Conservation (phyloP, 495 filamentous ascomycete genomes). For the Talaromyces borbonicus region DNA sequence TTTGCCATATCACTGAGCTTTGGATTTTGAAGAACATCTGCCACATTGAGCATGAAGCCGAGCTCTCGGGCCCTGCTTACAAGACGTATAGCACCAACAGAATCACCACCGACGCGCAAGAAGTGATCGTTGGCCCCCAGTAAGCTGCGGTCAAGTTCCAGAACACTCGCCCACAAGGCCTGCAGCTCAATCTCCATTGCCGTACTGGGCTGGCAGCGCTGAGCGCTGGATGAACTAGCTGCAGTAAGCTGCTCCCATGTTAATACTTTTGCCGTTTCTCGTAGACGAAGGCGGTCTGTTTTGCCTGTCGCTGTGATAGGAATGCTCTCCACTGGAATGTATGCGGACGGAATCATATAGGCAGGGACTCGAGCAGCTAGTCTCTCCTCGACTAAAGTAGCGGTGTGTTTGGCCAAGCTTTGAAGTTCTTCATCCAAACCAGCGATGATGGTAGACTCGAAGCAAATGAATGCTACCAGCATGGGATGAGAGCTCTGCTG, state of each 20-base stretch:
- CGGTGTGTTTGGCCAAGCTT: background rate
- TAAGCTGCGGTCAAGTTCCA: background rate
- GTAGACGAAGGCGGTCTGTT: constrained; percentile 23
- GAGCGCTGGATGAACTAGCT: background rate
- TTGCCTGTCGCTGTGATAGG: constrained; percentile 33
- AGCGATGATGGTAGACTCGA: no score
- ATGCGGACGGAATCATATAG: constrained; percentile 39
- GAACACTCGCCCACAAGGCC: background rate
- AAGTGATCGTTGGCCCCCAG: constrained; percentile 16
- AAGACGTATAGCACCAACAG: constrained; percentile 25
- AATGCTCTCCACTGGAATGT: constrained; percentile 28
- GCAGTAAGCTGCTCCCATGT: background rate
- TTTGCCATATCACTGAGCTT: no score
- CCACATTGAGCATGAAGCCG: no score
- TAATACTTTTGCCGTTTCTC: constrained; percentile 17
- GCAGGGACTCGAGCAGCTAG: constrained; percentile 15
- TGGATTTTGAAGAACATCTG: no score
- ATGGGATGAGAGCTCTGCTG: background rate
- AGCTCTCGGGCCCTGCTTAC: constrained; percentile 21
- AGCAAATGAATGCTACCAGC: background rate
- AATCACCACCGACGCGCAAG: constrained; percentile 29
- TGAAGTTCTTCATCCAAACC: no score
- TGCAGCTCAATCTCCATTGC: background rate
- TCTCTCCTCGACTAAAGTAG: background rate
- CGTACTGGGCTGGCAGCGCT: background rate